Percentiles rank a stretch among this genome's conserved stretches.
Evolutionary conservation across 129 eudicot genomes (phyloP).

Genomic region (Lonicera japonica): DNA sequence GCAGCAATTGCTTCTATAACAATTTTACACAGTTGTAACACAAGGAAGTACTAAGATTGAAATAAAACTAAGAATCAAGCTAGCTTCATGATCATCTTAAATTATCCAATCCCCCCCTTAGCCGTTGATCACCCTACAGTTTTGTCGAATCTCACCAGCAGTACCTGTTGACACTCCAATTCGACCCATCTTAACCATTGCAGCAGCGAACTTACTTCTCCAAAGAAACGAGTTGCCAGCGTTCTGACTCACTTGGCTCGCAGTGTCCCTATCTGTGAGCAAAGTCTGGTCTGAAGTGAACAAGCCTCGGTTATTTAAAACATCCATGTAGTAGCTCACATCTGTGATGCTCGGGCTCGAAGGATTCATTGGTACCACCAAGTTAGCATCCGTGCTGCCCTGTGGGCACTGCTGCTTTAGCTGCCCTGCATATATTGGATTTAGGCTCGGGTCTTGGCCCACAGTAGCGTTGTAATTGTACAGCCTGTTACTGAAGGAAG

Average conservation of each 20-base stretch:
- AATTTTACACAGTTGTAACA: no score
- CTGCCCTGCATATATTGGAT: constrained; percentile 36
- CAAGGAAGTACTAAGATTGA: no score
- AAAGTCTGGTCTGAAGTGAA: constrained; percentile 69
- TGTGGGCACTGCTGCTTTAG: constrained; percentile 64
- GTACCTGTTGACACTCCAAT: constrained; percentile 57
- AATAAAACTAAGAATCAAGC: no score
- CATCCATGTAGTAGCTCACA: constrained; percentile 35
- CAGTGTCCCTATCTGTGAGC: constrained; percentile 31
- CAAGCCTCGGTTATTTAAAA: constrained; percentile 43
- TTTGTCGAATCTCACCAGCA: constrained; percentile 56
- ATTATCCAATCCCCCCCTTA: no score
- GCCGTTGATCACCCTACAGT: constrained; percentile 51
- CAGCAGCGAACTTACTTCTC: constrained; percentile 51
- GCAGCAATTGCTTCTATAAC: no score
- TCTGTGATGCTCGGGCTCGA: constrained; percentile 38
- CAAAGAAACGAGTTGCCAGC: constrained; percentile 42
- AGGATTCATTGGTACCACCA: constrained; percentile 77
- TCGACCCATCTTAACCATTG: constrained; percentile 79
- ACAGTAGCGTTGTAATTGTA: constrained; percentile 41
- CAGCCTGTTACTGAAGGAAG: constrained; percentile 51
- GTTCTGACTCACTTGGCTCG: constrained; percentile 47
- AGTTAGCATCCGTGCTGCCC: constrained; percentile 24
- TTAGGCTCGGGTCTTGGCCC: constrained; percentile 53
- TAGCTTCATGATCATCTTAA: no score